Evolutionary conservation across 2,329 filamentous ascomycete species (phyloP), one percentile per base, ranked within the genome.

Genomic region (Botrytis pseudocinerea): DNA sequence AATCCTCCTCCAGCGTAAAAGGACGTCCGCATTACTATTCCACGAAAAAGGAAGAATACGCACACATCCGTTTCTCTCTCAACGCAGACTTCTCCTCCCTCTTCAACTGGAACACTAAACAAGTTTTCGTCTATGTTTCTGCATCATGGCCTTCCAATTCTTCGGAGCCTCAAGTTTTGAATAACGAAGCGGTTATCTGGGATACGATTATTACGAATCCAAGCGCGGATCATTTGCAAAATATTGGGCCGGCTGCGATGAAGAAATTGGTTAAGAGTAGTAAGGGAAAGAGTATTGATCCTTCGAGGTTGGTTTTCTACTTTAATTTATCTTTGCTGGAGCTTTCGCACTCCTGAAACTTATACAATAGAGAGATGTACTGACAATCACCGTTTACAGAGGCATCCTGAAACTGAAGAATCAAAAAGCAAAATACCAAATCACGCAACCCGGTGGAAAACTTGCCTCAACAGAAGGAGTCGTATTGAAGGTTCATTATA

Each of bases 71-170:
- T 82, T 99, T 99, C 87, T 93, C 95, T 80, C 88, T 99, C 74
- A 92, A 97, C 80, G 92, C 95, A 70, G 95, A 99, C 84, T 89
- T 99, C 74, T 92, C 90, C 74, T 92, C 92, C 61, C 93, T 99
- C 78, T 98, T 98, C 88, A 97, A 93, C 81, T 99, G 95, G 96
- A 99, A 99, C 87, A 99, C 97, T 32, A 99, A 99, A 83, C 93
- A 98, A 84, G 85, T 99, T 80, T 99, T 98, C 84, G 91, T 98
- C 82, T 99, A 97, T 85, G 91, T 99, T 74, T 95, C 94, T 72
- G 95, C 95, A 71, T 91, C 90, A 78, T 92, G 90, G 90, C 85
- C 86, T 61, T 78, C 82, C 42, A 77, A 78, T 54, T 79, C 75
- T 48, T 76, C 77, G 14, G 46, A 57, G 5, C 62, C 48, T 22